Percentiles rank a stretch among this genome's conserved stretches.
These are phyloP conservation scores for Phialemoniopsis sp. DNA, from an alignment of 2,329 filamentous ascomycete genomes.

Conservation along the genomic window DNA sequence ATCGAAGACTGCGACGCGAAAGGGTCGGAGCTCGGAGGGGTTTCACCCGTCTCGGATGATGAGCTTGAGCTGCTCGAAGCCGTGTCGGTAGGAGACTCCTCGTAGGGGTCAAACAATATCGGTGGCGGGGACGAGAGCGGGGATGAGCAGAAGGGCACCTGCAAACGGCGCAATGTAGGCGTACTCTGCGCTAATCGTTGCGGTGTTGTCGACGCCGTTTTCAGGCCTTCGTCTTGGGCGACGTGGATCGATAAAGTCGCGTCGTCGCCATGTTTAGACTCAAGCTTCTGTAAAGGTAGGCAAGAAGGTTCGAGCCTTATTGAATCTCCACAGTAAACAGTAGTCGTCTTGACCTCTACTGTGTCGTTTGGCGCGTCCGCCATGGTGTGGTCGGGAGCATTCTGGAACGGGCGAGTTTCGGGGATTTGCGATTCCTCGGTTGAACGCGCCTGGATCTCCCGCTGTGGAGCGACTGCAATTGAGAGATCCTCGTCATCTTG, in stretches of 20 bases:
- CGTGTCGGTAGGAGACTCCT: constrained; percentile 21
- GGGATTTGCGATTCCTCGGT: no score
- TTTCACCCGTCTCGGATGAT: constrained; percentile 41
- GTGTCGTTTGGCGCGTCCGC: no score
- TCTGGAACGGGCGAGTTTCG: no score
- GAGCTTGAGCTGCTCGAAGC: constrained; percentile 33
- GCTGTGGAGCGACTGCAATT: no score
- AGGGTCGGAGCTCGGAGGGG: constrained; percentile 31
- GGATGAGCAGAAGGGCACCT: constrained; percentile 32
- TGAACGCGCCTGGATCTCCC: no score
- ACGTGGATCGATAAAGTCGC: neutral
- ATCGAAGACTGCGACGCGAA: constrained; percentile 23
- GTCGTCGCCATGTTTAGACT: neutral
- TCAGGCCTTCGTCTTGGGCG: neutral
- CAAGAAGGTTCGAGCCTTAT: neutral
- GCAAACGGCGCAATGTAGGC: no score
- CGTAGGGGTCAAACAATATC: constrained; percentile 46
- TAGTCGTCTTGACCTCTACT: no score
- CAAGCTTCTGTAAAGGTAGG: neutral
- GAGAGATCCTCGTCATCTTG: no score
- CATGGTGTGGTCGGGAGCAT: no score
- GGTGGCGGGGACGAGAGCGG: constrained; percentile 55
- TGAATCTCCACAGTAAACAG: constrained; percentile 8
- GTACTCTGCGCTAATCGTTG: no score
- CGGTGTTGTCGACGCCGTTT: no score